Conservation (phyloP, 805 yeast species). For the Lipomyces orientalis region DNA sequence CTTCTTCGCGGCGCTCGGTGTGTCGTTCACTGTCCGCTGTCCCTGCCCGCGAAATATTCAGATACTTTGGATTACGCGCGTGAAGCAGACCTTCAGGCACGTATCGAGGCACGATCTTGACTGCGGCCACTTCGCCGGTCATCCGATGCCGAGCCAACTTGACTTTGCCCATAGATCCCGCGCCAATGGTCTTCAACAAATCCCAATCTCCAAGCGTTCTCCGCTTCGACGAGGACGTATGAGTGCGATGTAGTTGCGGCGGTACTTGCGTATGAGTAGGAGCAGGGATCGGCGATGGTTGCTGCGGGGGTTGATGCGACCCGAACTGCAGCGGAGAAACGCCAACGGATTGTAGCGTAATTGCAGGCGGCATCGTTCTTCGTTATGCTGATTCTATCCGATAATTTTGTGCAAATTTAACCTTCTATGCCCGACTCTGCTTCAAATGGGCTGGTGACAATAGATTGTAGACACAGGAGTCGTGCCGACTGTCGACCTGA, state of each 20-base stretch:
- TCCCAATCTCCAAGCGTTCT: slow-evolving; percentile 97
- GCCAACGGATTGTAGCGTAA: background rate
- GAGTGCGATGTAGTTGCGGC: slow-evolving; percentile 22
- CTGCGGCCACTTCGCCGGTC: slow-evolving; percentile 70
- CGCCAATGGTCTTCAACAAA: slow-evolving; percentile 91
- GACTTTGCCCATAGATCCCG: slow-evolving; percentile 99
- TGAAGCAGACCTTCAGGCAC: slow-evolving; percentile 30
- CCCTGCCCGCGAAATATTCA: slow-evolving; percentile 70
- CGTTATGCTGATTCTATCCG: background rate
- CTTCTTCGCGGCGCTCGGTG: slow-evolving; percentile 67
- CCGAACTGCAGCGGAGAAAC: background rate
- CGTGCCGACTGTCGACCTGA: background rate
- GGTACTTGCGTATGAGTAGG: slow-evolving; percentile 20
- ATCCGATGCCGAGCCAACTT: slow-evolving; percentile 86
- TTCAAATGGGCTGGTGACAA: background rate
- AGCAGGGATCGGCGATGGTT: slow-evolving; percentile 20
- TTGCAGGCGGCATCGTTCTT: background rate
- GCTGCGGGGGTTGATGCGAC: background rate
- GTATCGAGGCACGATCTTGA: slow-evolving; percentile 37
- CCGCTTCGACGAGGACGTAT: slow-evolving; percentile 53
- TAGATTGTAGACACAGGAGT: background rate
- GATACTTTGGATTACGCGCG: slow-evolving; percentile 61
- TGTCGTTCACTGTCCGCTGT: slow-evolving; percentile 64
- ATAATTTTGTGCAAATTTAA: background rate
- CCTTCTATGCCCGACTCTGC: background rate